A percentile compares a stretch with the other conserved stretches of the same genome.
Evolutionary conservation across 1,284 basidiomycete species (phyloP).

Genomic region (Ganoderma boninense): DNA sequence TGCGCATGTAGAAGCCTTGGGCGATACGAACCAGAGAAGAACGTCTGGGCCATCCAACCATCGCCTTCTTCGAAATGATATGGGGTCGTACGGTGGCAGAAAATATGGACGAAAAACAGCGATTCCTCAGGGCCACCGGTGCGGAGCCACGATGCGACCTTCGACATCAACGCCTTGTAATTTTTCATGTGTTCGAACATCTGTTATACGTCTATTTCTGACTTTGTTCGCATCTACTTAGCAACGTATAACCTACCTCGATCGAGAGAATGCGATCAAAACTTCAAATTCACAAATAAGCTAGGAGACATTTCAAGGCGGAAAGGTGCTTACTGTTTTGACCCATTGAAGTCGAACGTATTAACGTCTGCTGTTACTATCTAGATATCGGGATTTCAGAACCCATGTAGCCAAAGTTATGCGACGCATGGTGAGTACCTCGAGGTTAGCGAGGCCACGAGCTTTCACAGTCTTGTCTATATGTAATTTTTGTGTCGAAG

Average conservation of each 20-base stretch:
- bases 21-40: slow-evolving; percentile 66
- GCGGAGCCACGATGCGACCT: slow-evolving; percentile 76
- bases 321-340: slow-evolving; percentile 50
- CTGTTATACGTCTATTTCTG: slow-evolving; percentile 38
- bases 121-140: slow-evolving; percentile 51
- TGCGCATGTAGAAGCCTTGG: slow-evolving; percentile 31
- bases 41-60: slow-evolving; percentile 83
- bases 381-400: slow-evolving; percentile 39
- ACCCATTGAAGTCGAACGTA: slow-evolving; percentile 63
- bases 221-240: not conserved
- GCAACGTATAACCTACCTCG: slow-evolving; percentile 52
- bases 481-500: slow-evolving; percentile 72
- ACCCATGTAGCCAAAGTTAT: not conserved
- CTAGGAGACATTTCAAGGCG: too few species aligned
- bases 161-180: slow-evolving; percentile 71
- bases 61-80: slow-evolving; percentile 81
- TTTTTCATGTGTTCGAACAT: slow-evolving; percentile 91
- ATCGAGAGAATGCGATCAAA: slow-evolving; percentile 83
- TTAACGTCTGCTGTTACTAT: slow-evolving; percentile 82
- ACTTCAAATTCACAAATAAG: slow-evolving; percentile 46
- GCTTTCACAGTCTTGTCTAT: slow-evolving; percentile 67
- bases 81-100: slow-evolving; percentile 73
- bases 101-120: slow-evolving; percentile 79
- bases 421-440: slow-evolving; percentile 43
- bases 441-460: slow-evolving; percentile 65